A percentile compares a stretch with the other conserved stretches of the same genome.
These are phyloP conservation scores for Macrophomina phaseolina DNA, from an alignment of 2,329 filamentous ascomycete genomes.

Conservation along the genomic window DNA sequence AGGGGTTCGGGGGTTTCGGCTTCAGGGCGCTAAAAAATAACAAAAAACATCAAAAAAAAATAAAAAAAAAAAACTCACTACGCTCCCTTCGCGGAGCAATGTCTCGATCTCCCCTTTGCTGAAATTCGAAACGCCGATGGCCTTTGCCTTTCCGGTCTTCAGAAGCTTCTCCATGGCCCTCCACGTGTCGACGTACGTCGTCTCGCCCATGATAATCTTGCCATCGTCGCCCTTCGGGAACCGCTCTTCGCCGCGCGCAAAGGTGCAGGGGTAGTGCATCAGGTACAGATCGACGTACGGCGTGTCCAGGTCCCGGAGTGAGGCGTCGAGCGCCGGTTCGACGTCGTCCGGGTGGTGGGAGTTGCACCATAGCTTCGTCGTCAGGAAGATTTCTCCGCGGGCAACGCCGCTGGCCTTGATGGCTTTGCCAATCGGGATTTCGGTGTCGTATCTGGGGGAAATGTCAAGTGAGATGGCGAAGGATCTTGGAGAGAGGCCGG, in stretches of 20 bases:
- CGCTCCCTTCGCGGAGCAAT: conserved; percentile 50
- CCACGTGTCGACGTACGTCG: conserved; percentile 61
- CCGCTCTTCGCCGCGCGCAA: conserved; percentile 54
- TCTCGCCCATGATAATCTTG: conserved; percentile 2
- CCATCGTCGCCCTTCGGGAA: conserved; percentile 40
- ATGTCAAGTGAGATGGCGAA: neutral
- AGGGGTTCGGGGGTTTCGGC: too few species aligned
- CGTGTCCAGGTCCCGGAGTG: conserved; percentile 46
- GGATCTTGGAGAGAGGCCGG: too few species aligned
- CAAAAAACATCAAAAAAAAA: neutral
- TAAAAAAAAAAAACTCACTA: conserved; percentile 33
- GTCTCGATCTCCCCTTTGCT: conserved; percentile 55
- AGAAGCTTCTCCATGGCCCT: conserved; percentile 56
- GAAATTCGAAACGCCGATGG: conserved; percentile 60
- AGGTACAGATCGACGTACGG: conserved; percentile 33
- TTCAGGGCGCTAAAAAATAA: too few species aligned
- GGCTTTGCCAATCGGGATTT: conserved; percentile 68
- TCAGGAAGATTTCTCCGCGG: conserved; percentile 68
- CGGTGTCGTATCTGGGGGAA: conserved; percentile 55
- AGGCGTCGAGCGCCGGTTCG: conserved; percentile 48
- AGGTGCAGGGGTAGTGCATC: conserved; percentile 64
- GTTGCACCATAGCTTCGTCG: conserved; percentile 72
- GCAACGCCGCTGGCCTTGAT: conserved; percentile 69
- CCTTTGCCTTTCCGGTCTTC: conserved; percentile 32
- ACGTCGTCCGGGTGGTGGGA: conserved; percentile 41